Base-by-base conservation (phyloP, 768 basidiomycete species). In the Daedalea quercina region DNA sequence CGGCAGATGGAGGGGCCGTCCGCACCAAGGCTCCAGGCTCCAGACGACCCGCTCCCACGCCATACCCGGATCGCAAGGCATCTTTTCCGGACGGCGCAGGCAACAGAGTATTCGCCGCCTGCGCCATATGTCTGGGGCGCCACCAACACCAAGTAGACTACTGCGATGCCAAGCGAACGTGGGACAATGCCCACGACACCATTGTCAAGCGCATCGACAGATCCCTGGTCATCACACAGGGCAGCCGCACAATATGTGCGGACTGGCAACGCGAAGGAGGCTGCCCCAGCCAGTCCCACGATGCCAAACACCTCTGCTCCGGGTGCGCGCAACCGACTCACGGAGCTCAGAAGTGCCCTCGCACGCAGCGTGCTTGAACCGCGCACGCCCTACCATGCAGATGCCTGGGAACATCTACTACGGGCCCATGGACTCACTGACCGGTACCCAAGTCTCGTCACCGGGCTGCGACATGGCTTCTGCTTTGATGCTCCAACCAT, bases 261-360 rank as follows among this genome's bases (percentile, higher is more conserved):
- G 47, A 47, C 47, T 47, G 47, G 47, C 47, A 47, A n/a, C 28
- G 47, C 3, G 15, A 17, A 17, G 4, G 9, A 11, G 47, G 47
- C 25, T 47, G 47, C 33, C 13, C 12, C 47, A 26, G 28, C 9
- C 47, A 33, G 3, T 17, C 19, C 3, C 47, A 35, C n/a, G 44
- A 44, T 20, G 23, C 7, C 9, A 44, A 44, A 22, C 47, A 47
- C 47, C 28, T 31, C 13, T 47, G 47, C 33, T 47, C 47, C n/a
- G 47, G 47, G 33, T 47, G 47, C 28, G 47, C 15, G n/a, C 28
- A 17, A 19, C 13, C n/a, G 13, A 35, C 26, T 17, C 47, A 47
- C 28, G 47, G 47, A 6, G 47, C 47, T n/a, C 47, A 47, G 19
- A 15, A 15, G n/a, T 47, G 47, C 47, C 47, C 47, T 31, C 47